Base-by-base conservation (phyloP, 306 rosid species). In the Chamaecrista fasciculata region DNA sequence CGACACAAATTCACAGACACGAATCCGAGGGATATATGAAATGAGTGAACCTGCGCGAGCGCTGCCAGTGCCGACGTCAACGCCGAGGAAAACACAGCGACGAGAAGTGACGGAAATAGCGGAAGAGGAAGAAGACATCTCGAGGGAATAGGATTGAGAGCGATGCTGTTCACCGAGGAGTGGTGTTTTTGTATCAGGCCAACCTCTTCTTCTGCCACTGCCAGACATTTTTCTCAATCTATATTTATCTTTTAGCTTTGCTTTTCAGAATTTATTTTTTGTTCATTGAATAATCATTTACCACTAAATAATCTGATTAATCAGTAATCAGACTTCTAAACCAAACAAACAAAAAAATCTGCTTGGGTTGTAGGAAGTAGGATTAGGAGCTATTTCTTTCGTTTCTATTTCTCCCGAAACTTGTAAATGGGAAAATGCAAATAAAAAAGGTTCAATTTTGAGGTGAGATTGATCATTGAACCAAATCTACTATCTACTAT, bases 11-110 rank as follows among this genome's bases (percentile, higher is more conserved):
- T 21, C 4, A 31, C 10, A 34, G 3, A 62, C 36, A 26, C 2
- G 21, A 1, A 25, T 11, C 37, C 10, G 49, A 51, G 28, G 3
- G 15, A 16, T 6, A 61, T 3, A 37, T 2, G 16, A 51, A 51
- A 24, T 52, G 39, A 61, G 43, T 3, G 73, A 19, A 92, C 98
- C 98, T 67, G 98, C 98, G 19, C 96, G 96, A 37, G 98, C 97
- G 76, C 96, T 94, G 69, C 94, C 97, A 42, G 96, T 94, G 76
- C 98, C 97, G 21, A 90, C 98, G 72, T 94, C 97, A 60, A 94
- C 84, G 47, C 98, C 97, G 62, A 94, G 92, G 83, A 86, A 94
- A 60, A 90, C 74, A 12, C 85, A 65, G 63, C 87, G 89, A 52
- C 21, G 40, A 52, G 67, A 34, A 29, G 55, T 63, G n/a, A 28